Base-by-base conservation (phyloP, 2,329 filamentous ascomycete genomes). In the Fusarium cyanostomum region DNA sequence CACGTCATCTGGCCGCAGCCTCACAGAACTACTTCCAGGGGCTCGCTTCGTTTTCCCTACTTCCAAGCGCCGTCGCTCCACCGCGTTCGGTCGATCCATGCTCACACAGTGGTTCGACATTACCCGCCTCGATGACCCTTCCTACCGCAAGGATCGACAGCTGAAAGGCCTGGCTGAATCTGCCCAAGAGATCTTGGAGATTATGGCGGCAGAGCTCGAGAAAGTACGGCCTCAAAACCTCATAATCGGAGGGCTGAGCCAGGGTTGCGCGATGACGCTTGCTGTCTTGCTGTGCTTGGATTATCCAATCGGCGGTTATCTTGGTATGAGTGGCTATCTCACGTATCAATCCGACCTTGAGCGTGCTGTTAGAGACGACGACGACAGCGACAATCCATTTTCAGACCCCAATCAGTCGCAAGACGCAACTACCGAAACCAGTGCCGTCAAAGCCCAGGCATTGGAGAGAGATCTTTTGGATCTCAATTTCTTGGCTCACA, bases 91-190 rank as follows among this genome's bases (percentile, higher is more conserved):
- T 13, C 75, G 78, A 7, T 72, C 76, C 1, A 72, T 75, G 10
- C 77, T 84, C 42, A 79, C 80, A 13, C 80, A 83, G 67, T 86
- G 83, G 82, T 84, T 83, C 60, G 79, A 86, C 64, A 76, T 79
- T 13, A 79, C 75, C 18, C 75, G 75, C 5, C 69, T 82, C 0
- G 62, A 73, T 1, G 72, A 81, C 37, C 80, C 77, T 0, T 72
- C 74, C 1, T 67, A 77, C n/a, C 74, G 77, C 30, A 72, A 74
- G 42, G 73, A 84, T 9, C 58, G 77, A 12, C 81, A 84, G 68
- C 49, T 81, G 3, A 70, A 78, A 5, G 82, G 82, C 0, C 71
- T 85, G 1, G 68, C 68, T 8, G 78, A 83, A 64, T 81, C 79
- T 2, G 71, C 66, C 2, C 57, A 44, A 1, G 77, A 76, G 52